These are phyloP conservation scores for Monosporozyma servazzii DNA, from an alignment of 805 yeast genomes.

Conservation along the genomic window DNA sequence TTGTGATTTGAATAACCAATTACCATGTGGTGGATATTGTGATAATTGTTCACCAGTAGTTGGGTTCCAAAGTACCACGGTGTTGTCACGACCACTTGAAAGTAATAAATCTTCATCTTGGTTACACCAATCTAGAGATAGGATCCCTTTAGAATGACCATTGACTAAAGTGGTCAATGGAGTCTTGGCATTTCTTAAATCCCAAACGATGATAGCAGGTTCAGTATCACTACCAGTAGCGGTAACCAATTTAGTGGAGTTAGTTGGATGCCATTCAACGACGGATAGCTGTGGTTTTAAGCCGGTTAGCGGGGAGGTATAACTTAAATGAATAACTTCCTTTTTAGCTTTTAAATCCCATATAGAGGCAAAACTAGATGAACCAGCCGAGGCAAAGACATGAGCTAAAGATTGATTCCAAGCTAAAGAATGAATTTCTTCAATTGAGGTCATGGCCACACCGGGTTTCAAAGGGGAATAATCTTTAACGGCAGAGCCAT, in stretches of 20 bases:
- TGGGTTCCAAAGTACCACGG: conserved; percentile 88
- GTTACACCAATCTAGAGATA: conserved; percentile 88
- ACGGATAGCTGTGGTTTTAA: conserved; percentile 61
- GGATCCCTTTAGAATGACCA: conserved; percentile 83
- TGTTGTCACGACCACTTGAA: conserved; percentile 89
- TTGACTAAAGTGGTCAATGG: conserved; percentile 57
- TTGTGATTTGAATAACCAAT: conserved; percentile 85
- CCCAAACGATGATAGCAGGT: conserved; percentile 86
- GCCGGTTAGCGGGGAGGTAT: conserved; percentile 43
- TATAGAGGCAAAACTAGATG: conserved; percentile 76
- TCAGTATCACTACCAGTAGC: conserved; percentile 75
- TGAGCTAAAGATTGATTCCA: conserved; percentile 84
- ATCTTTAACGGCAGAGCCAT: conserved; percentile 9
- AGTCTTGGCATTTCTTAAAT: conserved; percentile 84
- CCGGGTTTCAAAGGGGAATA: conserved; percentile 55
- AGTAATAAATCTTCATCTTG: conserved; percentile 70
- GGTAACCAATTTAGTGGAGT: conserved; percentile 77
- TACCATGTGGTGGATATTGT: conserved; percentile 83
- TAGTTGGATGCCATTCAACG: conserved; percentile 92
- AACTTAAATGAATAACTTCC: conserved; percentile 79
- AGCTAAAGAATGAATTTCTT: conserved; percentile 69
- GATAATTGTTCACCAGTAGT: conserved; percentile 61
- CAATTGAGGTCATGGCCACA: conserved; percentile 66
- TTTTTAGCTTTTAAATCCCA: conserved; percentile 88
- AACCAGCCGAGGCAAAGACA: conserved; percentile 84